These are phyloP conservation scores for Copromyces sp. DNA, from an alignment of 495 filamentous ascomycete genomes.

Conservation along the genomic window DNA sequence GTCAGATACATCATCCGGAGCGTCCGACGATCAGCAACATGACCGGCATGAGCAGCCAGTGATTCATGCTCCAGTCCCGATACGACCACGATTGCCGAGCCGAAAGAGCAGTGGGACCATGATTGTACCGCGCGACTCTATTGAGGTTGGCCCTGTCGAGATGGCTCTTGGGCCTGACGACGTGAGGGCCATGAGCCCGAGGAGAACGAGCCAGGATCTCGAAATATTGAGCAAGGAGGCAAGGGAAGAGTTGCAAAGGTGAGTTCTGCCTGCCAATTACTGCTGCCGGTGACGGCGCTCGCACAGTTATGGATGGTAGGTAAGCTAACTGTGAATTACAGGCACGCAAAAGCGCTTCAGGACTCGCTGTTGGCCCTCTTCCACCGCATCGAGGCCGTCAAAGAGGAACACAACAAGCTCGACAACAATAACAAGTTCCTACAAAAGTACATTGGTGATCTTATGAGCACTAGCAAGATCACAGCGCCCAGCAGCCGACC, in stretches of 20 bases:
- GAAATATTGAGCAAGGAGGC: constrained; percentile 77
- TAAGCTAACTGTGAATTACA: constrained; percentile 26
- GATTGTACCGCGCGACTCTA: constrained; percentile 65
- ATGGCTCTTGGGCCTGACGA: constrained; percentile 68
- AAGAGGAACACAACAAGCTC: constrained; percentile 86
- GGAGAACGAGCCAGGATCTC: constrained; percentile 79
- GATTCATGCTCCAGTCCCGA: constrained; percentile 35
- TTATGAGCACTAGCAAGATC: constrained; percentile 75
- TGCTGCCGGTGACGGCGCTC: not conserved
- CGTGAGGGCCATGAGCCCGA: constrained; percentile 88
- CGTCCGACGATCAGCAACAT: constrained; percentile 21
- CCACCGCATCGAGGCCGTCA: constrained; percentile 87
- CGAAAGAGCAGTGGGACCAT: constrained; percentile 73
- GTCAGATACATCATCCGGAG: constrained; percentile 30
- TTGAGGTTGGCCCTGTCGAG: constrained; percentile 54
- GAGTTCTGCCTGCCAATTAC: constrained; percentile 42
- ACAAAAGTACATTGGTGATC: constrained; percentile 79
- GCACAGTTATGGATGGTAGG: not conserved
- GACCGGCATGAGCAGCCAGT: constrained; percentile 13
- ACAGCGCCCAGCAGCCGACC: constrained; percentile 45
- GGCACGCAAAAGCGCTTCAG: constrained; percentile 81
- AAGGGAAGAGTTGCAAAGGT: constrained; percentile 45
- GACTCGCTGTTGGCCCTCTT: constrained; percentile 79
- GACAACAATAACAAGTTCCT: constrained; percentile 91
- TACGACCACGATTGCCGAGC: constrained; percentile 43